Percentiles rank a stretch among this genome's conserved stretches.
Conservation (phyloP, 2,329 filamentous ascomycete species). For the Exophiala sideris region DNA sequence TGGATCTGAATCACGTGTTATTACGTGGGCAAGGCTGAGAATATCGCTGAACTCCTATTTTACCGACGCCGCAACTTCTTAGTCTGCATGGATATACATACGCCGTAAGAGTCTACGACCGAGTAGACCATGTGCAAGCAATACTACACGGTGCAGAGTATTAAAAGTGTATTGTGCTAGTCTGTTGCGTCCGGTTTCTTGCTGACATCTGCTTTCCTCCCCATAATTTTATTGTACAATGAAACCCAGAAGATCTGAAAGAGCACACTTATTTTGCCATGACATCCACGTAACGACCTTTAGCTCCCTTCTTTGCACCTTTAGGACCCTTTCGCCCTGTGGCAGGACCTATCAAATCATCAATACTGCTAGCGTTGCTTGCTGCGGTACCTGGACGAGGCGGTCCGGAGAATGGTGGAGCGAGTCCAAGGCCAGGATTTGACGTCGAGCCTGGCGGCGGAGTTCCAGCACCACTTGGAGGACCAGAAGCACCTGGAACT, state of each 20-base stretch:
- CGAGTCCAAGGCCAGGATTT: constrained; percentile 33
- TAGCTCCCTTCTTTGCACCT: constrained; percentile 61
- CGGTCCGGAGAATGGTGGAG: constrained; percentile 29
- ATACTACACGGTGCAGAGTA: too few species aligned
- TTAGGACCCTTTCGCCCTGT: constrained; percentile 56
- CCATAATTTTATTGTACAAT: not conserved
- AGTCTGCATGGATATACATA: too few species aligned
- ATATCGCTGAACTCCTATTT: not conserved
- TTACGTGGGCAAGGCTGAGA: not conserved
- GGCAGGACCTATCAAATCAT: constrained; percentile 79
- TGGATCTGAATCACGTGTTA: not conserved
- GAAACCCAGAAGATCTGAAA: not conserved
- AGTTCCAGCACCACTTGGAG: constrained; percentile 29
- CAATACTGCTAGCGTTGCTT: constrained; percentile 90
- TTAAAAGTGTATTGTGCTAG: too few species aligned
- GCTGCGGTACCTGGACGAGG: constrained; percentile 72
- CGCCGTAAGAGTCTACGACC: too few species aligned
- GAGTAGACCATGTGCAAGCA: too few species aligned
- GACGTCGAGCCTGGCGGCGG: constrained; percentile 28
- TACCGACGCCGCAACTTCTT: too few species aligned
- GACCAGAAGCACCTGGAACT: constrained; percentile 30
- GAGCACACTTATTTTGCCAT: constrained; percentile 63
- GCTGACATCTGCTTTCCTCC: not conserved
- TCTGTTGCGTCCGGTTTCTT: not conserved
- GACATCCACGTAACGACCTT: constrained; percentile 90